phyloP scores from a whole-genome alignment of 768 basidiomycete species.

The Sarcomyxa edulis region DNA sequence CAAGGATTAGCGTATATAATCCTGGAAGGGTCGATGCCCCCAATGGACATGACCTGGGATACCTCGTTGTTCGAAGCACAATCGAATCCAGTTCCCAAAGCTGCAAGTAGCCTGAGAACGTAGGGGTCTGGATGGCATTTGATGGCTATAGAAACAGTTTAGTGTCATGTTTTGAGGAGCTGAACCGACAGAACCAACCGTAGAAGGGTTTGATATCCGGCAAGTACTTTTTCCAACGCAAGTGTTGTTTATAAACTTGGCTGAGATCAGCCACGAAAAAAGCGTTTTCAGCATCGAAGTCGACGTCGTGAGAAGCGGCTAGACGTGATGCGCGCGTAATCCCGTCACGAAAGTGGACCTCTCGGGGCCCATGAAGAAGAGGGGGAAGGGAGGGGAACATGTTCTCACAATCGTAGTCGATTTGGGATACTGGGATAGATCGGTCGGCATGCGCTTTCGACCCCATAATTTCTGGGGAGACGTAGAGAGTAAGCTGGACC shows the following conservation, averaged over 20 bases:
- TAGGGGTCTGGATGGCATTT: constrained; percentile 99
- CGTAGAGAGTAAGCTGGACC: too few species aligned
- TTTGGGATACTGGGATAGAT: constrained; percentile 1
- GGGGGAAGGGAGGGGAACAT: constrained; percentile 64
- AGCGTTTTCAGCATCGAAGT: constrained; percentile 87
- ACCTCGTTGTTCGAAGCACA: constrained; percentile 97
- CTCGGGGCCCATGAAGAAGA: constrained; percentile 62
- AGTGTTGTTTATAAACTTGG: constrained; percentile 79
- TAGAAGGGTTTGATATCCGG: constrained; percentile 92
- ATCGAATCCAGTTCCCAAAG: constrained; percentile 91
- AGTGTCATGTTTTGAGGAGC: constrained; percentile 11
- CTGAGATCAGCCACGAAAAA: constrained; percentile 96
- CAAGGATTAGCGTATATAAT: constrained; percentile 99
- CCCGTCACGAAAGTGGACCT: constrained; percentile 71
- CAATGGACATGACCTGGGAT: constrained; percentile 65
- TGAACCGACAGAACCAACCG: constrained; percentile 62
- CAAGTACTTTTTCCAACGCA: constrained; percentile 73
- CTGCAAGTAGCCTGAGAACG: constrained; percentile 84
- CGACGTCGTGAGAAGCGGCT: constrained; percentile 43
- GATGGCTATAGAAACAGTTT: constrained; percentile 54
- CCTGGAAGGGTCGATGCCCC: constrained; percentile 69
- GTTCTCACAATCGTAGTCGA: constrained; percentile 28
- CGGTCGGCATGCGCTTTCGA: too few species aligned
- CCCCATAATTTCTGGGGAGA: too few species aligned
- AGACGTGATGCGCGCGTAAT: constrained; percentile 59